phyloP scores from a whole-genome alignment of 2,329 filamentous ascomycete genomes.

The Colletotrichum spaethianum region DNA sequence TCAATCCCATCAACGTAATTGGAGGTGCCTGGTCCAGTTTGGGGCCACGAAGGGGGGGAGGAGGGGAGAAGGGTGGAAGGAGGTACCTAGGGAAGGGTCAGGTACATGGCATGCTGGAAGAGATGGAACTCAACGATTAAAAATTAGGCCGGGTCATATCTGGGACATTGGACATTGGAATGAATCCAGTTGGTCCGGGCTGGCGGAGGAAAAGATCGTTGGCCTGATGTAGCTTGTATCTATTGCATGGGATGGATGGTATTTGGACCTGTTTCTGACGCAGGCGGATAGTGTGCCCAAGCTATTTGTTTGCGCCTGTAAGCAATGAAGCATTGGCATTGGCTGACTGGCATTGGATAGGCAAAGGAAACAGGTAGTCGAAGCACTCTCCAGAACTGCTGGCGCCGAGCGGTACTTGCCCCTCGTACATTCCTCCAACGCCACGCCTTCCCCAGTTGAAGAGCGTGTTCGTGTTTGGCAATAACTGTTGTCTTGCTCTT shows the following conservation, averaged over 20 bases:
- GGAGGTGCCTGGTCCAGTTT: slow-evolving; percentile 36
- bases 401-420: slow-evolving; percentile 7
- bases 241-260: background rate
- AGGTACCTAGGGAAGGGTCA: slow-evolving; percentile 23
- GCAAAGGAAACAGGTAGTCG: background rate
- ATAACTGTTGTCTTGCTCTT: slow-evolving; percentile 4
- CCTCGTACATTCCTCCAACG: background rate
- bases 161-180: slow-evolving; percentile 34
- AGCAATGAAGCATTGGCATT: background rate
- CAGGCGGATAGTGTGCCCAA: too few relatives aligned
- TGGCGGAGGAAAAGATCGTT: slow-evolving; percentile 26
- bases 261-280: background rate
- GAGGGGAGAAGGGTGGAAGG: slow-evolving; percentile 1
- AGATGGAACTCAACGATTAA: slow-evolving; percentile 39
- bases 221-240: slow-evolving; percentile 8
- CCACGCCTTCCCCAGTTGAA: background rate
- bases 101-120: slow-evolving; percentile 6
- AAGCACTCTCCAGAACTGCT: slow-evolving; percentile 9
- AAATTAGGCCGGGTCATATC: slow-evolving; percentile 31
- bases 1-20: slow-evolving; percentile 38
- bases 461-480: slow-evolving; percentile 3
- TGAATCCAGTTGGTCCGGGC: slow-evolving; percentile 37
- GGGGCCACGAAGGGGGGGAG: slow-evolving; percentile 1
- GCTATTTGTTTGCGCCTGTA: background rate
- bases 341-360: background rate